phyloP scores from a whole-genome alignment of 306 rosid species.

The Crataegus laevigata region DNA sequence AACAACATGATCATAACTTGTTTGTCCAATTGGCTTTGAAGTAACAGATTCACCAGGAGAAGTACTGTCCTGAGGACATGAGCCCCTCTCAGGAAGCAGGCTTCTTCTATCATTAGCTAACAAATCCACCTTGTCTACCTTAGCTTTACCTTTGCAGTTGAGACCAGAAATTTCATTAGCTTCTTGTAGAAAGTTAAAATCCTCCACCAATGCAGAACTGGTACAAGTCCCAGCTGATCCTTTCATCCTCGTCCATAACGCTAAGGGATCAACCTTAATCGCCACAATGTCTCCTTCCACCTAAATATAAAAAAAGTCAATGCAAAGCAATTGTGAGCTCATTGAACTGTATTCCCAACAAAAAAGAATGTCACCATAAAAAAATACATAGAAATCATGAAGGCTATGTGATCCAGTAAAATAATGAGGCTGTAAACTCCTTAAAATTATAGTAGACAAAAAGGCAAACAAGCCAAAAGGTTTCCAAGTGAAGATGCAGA shows the following conservation, averaged over 20 bases:
- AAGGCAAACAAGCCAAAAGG: neutral
- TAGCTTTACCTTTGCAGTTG: conserved; percentile 43
- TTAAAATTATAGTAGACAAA: neutral
- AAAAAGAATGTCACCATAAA: neutral
- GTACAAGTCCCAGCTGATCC: conserved; percentile 38
- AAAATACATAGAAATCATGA: neutral
- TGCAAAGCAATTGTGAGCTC: conserved; percentile 14
- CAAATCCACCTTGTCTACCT: conserved; percentile 28
- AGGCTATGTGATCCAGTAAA: neutral
- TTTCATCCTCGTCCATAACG: conserved; percentile 75
- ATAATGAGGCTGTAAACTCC: neutral
- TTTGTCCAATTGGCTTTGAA: conserved; percentile 21
- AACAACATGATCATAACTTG: conserved; percentile 23
- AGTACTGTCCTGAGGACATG: conserved; percentile 12
- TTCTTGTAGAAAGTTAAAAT: conserved; percentile 28
- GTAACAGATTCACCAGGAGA: conserved; percentile 20
- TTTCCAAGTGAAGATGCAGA: neutral
- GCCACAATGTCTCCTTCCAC: conserved; percentile 88
- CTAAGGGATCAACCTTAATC: conserved; percentile 55
- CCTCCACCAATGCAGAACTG: conserved; percentile 34
- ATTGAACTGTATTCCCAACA: conserved; percentile 10
- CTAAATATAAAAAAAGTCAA: conserved; percentile 24
- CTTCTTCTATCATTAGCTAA: conserved; percentile 22
- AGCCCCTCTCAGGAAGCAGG: conserved; percentile 22
- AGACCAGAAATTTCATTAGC: conserved; percentile 24